Evolutionary conservation across 2,329 filamentous ascomycete genomes (phyloP), one percentile per base, ranked within the genome.

Genomic region (Cadophora sp.): DNA sequence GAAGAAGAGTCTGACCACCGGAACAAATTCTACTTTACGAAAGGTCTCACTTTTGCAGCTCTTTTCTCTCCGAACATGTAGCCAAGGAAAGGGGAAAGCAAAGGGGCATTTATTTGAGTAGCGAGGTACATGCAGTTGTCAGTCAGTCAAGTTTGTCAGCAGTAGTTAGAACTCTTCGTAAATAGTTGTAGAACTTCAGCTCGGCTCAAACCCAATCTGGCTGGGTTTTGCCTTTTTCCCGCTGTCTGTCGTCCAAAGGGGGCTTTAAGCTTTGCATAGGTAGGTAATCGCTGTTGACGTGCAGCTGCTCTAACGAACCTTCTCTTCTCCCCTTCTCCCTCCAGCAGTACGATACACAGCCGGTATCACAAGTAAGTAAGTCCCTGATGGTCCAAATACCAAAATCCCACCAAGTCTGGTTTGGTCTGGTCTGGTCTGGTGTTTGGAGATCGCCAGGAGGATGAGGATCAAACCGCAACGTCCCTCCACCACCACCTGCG

Each of bases 401-500:
- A 18, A 48, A n/a, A 7, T 48, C 20, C 14, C 18, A n/a, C 30
- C 53, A 39, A 22, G 33, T 39, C 27, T 30, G 8, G 20, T 47
- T 16, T 43, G 51, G 51, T 33, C n/a, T n/a, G n/a, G 33, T 39
- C 27, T 30, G 8, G 20, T 47, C 43, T 43, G 51, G 51, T 33
- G 62, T 41, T 64, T 50, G 43, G 53, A 36, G 62, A 64, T 64
- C 62, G 20, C 30, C 62, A 59, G 43, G 56, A 59, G 36, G 56
- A 43, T 59, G 56, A 30, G 27, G 27, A 43, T 59, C 36, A 59
- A 43, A 43, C 56, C 16, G 56, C 22, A 9, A 59, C 27, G 13
- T 18, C 13, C 20, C n/a, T 27, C 20, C 24, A 9, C 48, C 48
- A 51, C 48, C 48, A 51, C 8, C 14, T 22, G n/a, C 33, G 33